These are phyloP conservation scores for Exserohilum turcica DNA, from an alignment of 2,329 filamentous ascomycete species.

Conservation along the genomic window DNA sequence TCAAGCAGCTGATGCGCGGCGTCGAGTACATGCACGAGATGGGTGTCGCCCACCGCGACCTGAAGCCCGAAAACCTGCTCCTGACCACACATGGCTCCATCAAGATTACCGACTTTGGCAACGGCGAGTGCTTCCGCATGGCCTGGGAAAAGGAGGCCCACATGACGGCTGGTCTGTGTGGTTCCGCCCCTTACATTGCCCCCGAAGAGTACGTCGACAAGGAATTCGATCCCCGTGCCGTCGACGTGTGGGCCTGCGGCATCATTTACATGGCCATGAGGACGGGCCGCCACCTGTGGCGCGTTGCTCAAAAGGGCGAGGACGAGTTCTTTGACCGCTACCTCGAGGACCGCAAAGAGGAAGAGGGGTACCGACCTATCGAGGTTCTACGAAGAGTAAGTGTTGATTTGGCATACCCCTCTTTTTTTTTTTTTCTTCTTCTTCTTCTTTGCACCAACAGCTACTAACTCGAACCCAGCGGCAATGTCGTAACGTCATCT, in stretches of 20 bases:
- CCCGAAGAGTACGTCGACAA: conserved; percentile 95
- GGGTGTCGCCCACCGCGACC: conserved; percentile 94
- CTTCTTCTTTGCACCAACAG: background rate
- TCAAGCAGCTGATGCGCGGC: conserved; percentile 98
- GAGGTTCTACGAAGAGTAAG: conserved; percentile 93
- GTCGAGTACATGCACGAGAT: conserved; percentile 99
- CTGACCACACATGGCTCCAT: conserved; percentile 89
- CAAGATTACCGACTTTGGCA: conserved; percentile 98
- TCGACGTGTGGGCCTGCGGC: conserved; percentile 97
- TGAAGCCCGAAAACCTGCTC: conserved; percentile 96
- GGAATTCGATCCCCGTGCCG: conserved; percentile 96
- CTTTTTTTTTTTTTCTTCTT: no score
- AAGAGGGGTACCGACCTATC: conserved; percentile 94
- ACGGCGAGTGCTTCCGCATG: conserved; percentile 99
- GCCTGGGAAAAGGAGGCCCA: conserved; percentile 98
- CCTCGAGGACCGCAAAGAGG: conserved; percentile 87
- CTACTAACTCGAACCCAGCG: conserved; percentile 62
- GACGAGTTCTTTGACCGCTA: conserved; percentile 98
- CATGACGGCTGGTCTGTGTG: conserved; percentile 96
- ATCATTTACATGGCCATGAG: conserved; percentile 99
- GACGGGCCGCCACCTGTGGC: conserved; percentile 93
- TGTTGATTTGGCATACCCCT: conserved; percentile 22
- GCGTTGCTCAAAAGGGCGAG: conserved; percentile 93
- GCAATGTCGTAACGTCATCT: conserved; percentile 97
- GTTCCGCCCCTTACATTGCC: conserved; percentile 95